Evolutionary conservation across 805 yeast genomes (phyloP), one percentile per base, ranked within the genome.

Genomic region (Metschnikowia orientalis): DNA sequence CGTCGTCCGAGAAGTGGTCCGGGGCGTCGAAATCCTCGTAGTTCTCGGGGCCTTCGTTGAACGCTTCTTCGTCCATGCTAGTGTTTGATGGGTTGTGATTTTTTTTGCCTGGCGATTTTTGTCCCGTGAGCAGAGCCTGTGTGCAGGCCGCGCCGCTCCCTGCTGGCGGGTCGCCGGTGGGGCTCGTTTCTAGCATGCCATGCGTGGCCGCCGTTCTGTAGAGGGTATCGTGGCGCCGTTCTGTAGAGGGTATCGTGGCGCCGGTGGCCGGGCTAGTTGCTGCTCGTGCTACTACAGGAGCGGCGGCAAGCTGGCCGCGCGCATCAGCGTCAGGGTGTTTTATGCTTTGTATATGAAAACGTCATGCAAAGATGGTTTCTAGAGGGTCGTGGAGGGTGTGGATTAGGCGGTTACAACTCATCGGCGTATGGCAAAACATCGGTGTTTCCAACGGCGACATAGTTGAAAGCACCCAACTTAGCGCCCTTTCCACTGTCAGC

Each of bases 401-500:
- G 41, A 24, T 18, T 22, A 24, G 19, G 21, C 30, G 25, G 32
- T 48, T 82, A 84, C 66, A 90, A 80, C 70, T 92, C 96, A 62
- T 83, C 88, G 53, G 82, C 81, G 62, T 71, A 83, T 54, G 98
- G 97, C 67, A 90, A 77, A 47, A 77, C 78, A 56, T 79, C 81
- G 41, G 81, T 77, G 62, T 87, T 81, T 66, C 97, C 98, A 42
- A 86, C 80, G 44, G 92, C 96, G 46, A 81, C 92, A 56, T 83
- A 80, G 69, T 81, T 87, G 70, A 79, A 80, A 28, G 35, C 43
- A 45, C 71, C 72, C 41, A 82, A 51, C 54, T 73, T 68, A 38
- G 47, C 55, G 28, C 55, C 51, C 44, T 53, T 46, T 32, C 56
- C 62, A 30, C 59, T 53, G 31, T 61, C 55, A 27, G 63, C 59